These are phyloP conservation scores for Pseudogymnoascus destructans DNA, from an alignment of 2,329 filamentous ascomycete genomes.

Conservation along the genomic window DNA sequence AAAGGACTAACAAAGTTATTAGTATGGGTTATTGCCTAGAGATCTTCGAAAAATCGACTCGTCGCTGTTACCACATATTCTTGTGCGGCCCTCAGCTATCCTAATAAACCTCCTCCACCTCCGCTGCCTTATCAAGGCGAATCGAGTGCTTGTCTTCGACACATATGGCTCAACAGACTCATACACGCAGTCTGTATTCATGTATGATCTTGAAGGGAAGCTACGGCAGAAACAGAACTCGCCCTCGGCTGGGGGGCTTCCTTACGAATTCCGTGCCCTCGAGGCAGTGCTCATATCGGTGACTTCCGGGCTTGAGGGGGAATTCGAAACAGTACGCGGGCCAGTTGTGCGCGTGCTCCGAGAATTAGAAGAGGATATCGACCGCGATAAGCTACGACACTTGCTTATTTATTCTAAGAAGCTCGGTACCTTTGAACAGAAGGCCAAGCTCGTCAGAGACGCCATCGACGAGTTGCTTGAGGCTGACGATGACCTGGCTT, in stretches of 20 bases:
- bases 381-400: conserved; percentile 81
- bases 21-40: conserved; percentile 86
- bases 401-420: conserved; percentile 91
- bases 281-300: conserved; percentile 93
- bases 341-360: conserved; percentile 80
- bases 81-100: conserved; percentile 84
- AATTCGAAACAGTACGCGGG: conserved; percentile 87
- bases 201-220: conserved; percentile 93
- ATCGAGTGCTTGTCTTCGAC: conserved; percentile 90
- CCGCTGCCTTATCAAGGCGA: conserved; percentile 86
- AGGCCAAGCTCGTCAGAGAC: conserved; percentile 83
- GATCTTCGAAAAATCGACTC: conserved; percentile 97
- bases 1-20: conserved; percentile 11
- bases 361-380: conserved; percentile 92
- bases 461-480: conserved; percentile 92
- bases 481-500: conserved; percentile 84
- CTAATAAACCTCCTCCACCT: conserved; percentile 94
- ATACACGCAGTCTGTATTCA: conserved; percentile 91
- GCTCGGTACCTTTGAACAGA: conserved; percentile 93
- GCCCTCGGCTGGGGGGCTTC: conserved; percentile 49
- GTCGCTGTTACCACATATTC: conserved; percentile 85
- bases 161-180: conserved; percentile 90
- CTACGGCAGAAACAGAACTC: conserved; percentile 63
- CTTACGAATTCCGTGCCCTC: conserved; percentile 91
- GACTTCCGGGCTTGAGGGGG: conserved; percentile 79